Evolutionary conservation across 2,329 filamentous ascomycete genomes (phyloP).

Genomic region (Coniochaeta prunicola): DNA sequence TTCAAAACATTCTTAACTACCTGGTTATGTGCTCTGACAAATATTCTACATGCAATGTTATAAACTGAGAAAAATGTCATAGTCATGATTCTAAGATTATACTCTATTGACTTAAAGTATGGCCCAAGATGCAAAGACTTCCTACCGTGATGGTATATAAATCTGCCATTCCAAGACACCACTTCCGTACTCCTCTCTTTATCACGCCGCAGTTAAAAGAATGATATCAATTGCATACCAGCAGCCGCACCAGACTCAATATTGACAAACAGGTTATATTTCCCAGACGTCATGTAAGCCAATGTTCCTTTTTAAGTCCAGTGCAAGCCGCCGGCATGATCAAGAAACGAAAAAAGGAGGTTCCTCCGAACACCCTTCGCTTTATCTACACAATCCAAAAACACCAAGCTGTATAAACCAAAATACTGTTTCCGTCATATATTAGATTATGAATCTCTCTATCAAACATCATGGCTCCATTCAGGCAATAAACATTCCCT

Average conservation of each 20-base stretch:
- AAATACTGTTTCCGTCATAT: not conserved
- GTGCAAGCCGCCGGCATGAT: not conserved
- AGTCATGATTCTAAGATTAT: too few relatives aligned
- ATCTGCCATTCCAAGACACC: too few relatives aligned
- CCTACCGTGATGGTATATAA: too few relatives aligned
- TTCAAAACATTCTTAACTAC: not conserved
- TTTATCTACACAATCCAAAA: not conserved
- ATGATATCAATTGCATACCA: not conserved
- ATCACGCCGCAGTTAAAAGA: not conserved
- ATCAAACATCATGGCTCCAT: not conserved
- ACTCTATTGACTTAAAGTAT: too few relatives aligned
- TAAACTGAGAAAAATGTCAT: too few relatives aligned
- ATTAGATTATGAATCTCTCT: not conserved
- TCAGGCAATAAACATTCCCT: too few relatives aligned
- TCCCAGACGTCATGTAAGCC: not conserved
- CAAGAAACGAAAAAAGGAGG: not conserved
- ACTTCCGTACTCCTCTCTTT: not conserved
- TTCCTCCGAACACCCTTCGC: not conserved
- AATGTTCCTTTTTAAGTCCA: not conserved
- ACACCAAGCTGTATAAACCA: not conserved
- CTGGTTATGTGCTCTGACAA: not conserved
- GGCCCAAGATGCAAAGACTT: too few relatives aligned
- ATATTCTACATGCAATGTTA: not conserved
- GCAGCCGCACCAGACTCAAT: not conserved
- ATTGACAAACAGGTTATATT: not conserved